Evolutionary conservation across 2,329 filamentous ascomycete genomes (phyloP), one percentile per base, ranked within the genome.

Genomic region (Teratosphaeria nubilosa): DNA sequence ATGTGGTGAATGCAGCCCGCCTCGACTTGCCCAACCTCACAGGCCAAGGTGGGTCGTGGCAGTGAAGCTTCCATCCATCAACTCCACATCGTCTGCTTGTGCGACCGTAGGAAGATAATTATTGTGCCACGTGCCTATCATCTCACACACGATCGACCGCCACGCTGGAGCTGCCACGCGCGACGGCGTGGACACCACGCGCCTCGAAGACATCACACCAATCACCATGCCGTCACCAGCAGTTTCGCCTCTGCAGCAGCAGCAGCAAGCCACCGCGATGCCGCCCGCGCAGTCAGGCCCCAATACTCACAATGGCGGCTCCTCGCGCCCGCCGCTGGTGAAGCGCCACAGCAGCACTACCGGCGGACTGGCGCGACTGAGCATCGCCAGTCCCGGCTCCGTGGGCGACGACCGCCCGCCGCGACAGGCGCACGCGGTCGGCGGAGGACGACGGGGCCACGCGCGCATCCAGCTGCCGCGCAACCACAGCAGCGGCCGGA

Each of bases 401-500:
- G 60, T 60, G 27, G 59, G 64, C 56, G 64, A 64, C 24, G 60
- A 62, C 58, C 63, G 64, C 32, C 60, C 59, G 3, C 63, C 61
- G 24, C 63, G 65, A 25, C 65, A 55, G 16, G 20, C 24, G 14
- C 51, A 66, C 51, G 59, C 63, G 25, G 65, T 64, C 32, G 63
- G 62, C 50, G 62, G 56, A 51, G 57, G 56, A 27, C 57, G 51
- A 34, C 59, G 62, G 41, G 60, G 59, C 11, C 69, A 71, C 58
- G 62, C 68, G 30, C 68, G 68, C 56, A 62, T 70, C 34, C 64
- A 68, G 13, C 63, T 70, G n/a, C 65, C 68, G 51, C 64, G 69
- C 41, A 70, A 68, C 52, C 68, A 69, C 56, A 68, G 64, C 64
- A 69, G 66, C 58, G 67, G 63, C 10, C 66, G 69, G 37, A 71